Evolutionary conservation across 352 stramenopile species (phyloP), one percentile per base, ranked within the genome.

Genomic region (Phytophthora meadii): DNA sequence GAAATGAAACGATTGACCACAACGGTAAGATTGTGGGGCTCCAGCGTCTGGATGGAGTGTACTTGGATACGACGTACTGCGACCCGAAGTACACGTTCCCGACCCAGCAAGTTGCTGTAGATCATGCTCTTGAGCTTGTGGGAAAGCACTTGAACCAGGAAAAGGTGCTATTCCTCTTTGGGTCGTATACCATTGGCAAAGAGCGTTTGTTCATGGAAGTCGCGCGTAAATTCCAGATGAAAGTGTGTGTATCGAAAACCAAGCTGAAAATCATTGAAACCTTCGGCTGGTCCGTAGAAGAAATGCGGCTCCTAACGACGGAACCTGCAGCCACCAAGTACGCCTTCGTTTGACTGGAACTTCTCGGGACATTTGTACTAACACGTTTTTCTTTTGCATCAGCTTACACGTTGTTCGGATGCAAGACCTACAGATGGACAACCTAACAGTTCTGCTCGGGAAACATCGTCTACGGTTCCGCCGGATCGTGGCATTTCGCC

Each of bases 21-120:
- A 56, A 67, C 32, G 64, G 69, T 6, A 77, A 70, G 39, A 68
- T 70, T 48, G 52, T 68, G 5, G 65, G 57, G 40, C 37, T 64
- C 14, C 72, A 65, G 6, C 76, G 79, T 10, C 70, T 95, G 15
- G 86, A 95, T 52, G 81, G 76, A 32, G 73, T 99, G 27, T 99
- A 98, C 70, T 70, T 99, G 5, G 97, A 99, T 68, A 99, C 97
- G 17, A 99, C 97, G 15, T 99, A 99, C 65, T 98, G 94, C 46
- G 79, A 99, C 72, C 73, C 88, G 15, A 98, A 97, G 71, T 98
- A 98, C 75, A 84, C 70, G 5, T 97, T 99, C 61, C 95, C 96
- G 27, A 92, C 90, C 1, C 97, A 99, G 70, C 62, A 90, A 44
- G 66, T 76, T 25, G 78, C 84, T 5, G 80, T 96, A 37, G 44